These are phyloP conservation scores for Malania oleifera DNA, from an alignment of 164 flowering plant genomes.

Conservation along the genomic window DNA sequence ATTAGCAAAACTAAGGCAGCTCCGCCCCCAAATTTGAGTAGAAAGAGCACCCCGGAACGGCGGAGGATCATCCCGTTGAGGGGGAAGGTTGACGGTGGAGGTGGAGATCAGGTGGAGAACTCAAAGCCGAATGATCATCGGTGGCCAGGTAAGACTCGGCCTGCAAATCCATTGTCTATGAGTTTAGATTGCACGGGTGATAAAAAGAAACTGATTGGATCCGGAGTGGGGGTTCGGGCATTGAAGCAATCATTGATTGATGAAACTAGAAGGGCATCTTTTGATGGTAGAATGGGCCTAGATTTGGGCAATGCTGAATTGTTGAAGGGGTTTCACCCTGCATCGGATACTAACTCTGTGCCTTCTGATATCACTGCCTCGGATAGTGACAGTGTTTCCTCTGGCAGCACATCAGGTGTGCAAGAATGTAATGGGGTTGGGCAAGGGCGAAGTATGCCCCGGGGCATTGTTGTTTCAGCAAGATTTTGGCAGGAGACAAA, in stretches of 20 bases:
- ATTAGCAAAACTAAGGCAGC: conserved; percentile 65
- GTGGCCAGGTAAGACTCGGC: conserved; percentile 69
- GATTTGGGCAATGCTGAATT: conserved; percentile 45
- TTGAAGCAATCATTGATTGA: conserved; percentile 47
- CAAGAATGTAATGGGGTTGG: conserved; percentile 37
- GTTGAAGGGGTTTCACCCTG: conserved; percentile 20
- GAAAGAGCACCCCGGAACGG: conserved; percentile 70
- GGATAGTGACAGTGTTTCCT: conserved; percentile 95
- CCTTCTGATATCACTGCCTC: conserved; percentile 70
- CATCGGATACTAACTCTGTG: conserved; percentile 36
- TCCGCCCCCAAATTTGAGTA: conserved; percentile 31
- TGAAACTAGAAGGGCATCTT: conserved; percentile 47
- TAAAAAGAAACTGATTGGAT: conserved; percentile 40
- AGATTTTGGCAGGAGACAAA: conserved; percentile 92
- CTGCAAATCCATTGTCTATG: conserved; percentile 39
- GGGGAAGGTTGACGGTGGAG: conserved; percentile 29
- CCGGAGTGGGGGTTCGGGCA: conserved; percentile 31
- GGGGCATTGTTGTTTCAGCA: conserved; percentile 66
- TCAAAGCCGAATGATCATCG: conserved; percentile 60
- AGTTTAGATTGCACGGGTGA: conserved; percentile 57
- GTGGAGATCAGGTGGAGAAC: conserved; percentile 62
- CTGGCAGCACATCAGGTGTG: conserved; percentile 83
- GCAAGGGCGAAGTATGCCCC: conserved; percentile 30
- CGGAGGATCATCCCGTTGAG: conserved; percentile 41
- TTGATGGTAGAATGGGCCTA: conserved; percentile 57